Conservation (phyloP, 371 early-diverging fungal species). For the Mortierella polycephala region DNA sequence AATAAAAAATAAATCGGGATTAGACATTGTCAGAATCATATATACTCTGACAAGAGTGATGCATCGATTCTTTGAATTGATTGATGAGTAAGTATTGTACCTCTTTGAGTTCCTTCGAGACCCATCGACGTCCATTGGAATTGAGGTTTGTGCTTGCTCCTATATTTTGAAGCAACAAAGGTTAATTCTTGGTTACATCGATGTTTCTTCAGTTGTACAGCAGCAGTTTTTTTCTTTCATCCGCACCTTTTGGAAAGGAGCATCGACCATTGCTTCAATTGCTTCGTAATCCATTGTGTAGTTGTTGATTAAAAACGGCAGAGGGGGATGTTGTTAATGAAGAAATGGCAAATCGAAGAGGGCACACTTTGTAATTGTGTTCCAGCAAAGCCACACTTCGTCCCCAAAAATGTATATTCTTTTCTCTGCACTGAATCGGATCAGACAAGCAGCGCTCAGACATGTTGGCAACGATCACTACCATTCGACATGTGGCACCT, state of each 20-base stretch:
- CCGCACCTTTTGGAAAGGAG: slow-evolving; percentile 79
- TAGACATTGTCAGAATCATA: not conserved
- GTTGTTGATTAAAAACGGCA: not conserved
- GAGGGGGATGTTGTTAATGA: not conserved
- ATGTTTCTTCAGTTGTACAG: not conserved
- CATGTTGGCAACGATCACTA: slow-evolving; percentile 23
- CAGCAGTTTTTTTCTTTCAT: too few species aligned
- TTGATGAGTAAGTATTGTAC: slow-evolving; percentile 1
- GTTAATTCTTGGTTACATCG: not conserved
- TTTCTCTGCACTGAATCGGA: not conserved
- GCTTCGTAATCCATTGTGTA: slow-evolving; percentile 50
- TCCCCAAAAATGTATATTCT: not conserved
- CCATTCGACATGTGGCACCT: slow-evolving; percentile 9
- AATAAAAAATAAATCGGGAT: slow-evolving; percentile 13
- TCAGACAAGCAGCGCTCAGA: not conserved
- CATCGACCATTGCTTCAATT: slow-evolving; percentile 88
- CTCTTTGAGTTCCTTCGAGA: slow-evolving; percentile 37
- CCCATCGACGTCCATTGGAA: slow-evolving; percentile 31
- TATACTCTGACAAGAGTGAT: not conserved
- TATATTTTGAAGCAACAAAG: not conserved
- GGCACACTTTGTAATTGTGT: not conserved
- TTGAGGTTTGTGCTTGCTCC: not conserved
- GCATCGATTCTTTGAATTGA: not conserved
- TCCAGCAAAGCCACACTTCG: slow-evolving; percentile 6
- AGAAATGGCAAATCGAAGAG: not conserved